phyloP scores from a whole-genome alignment of 176 grass and related monocot genomes.

The Ampelocalamus luodianensis region DNA sequence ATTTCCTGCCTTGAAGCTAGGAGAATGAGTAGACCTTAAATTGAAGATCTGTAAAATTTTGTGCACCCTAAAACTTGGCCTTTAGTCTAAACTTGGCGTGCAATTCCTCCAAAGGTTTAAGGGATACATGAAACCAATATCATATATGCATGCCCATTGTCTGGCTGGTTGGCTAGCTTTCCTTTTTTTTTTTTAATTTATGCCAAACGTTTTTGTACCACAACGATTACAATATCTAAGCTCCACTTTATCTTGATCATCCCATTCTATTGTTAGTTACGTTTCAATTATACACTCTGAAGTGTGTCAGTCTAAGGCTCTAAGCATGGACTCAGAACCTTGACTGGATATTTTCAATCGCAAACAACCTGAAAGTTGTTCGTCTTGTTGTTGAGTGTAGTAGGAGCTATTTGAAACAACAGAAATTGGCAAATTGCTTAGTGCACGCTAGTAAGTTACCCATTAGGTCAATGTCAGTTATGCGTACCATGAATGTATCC shows the following conservation, averaged over 20 bases:
- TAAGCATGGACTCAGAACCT: not conserved
- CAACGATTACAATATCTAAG: not conserved
- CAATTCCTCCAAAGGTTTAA: not conserved
- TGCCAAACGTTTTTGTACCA: not conserved
- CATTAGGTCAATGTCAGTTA: constrained; percentile 13
- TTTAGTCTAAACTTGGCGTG: not conserved
- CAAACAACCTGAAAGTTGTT: not conserved
- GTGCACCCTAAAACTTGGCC: not conserved
- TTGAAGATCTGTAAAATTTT: not conserved
- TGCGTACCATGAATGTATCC: not conserved
- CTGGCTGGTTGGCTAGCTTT: not conserved
- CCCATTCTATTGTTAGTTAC: not conserved
- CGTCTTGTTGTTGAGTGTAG: not conserved
- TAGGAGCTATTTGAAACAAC: constrained; percentile 1
- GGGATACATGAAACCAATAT: not conserved
- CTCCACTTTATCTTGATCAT: not conserved
- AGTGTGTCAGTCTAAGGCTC: not conserved
- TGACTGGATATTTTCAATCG: constrained; percentile 16
- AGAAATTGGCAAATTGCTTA: not conserved
- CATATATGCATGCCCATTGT: not conserved
- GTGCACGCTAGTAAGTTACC: not conserved
- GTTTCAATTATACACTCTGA: not conserved
- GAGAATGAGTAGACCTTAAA: not conserved
- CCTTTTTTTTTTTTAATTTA: not conserved
- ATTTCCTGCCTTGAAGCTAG: not conserved